Percentiles rank a stretch among this genome's conserved stretches.
These are phyloP conservation scores for Daldinia decipiens DNA, from an alignment of 495 filamentous ascomycete genomes.

Conservation along the genomic window DNA sequence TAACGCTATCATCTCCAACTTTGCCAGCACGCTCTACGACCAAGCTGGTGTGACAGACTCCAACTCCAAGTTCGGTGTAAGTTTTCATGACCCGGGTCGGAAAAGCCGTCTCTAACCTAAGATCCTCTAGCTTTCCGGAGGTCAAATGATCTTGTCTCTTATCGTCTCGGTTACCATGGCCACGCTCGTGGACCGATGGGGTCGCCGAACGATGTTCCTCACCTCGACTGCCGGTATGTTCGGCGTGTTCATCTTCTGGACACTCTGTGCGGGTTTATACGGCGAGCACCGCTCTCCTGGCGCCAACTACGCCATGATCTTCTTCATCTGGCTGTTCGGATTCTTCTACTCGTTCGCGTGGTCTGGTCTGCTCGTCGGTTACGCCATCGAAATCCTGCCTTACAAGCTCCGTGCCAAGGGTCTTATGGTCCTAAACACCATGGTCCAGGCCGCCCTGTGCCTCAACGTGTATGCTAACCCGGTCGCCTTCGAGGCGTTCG, in stretches of 20 bases:
- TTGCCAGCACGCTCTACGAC: conserved; percentile 65
- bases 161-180: conserved; percentile 65
- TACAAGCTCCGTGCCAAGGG: conserved; percentile 74
- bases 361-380: conserved; percentile 72
- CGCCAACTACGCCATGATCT: conserved; percentile 61
- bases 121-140: conserved; percentile 57
- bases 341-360: conserved; percentile 69
- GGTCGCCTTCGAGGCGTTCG: conserved; percentile 64
- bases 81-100: conserved; percentile 33
- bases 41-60: conserved; percentile 65
- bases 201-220: conserved; percentile 68
- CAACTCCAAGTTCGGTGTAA: conserved; percentile 59
- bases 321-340: conserved; percentile 66
- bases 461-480: conserved; percentile 71
- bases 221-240: conserved; percentile 69
- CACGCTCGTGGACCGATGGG: conserved; percentile 68
- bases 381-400: conserved; percentile 76
- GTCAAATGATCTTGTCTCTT: conserved; percentile 62
- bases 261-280: conserved; percentile 53
- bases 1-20: conserved; percentile 74
- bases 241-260: conserved; percentile 67
- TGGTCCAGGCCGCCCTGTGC: conserved; percentile 61
- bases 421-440: conserved; percentile 63
- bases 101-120: conserved; percentile 10
- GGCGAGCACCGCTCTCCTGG: conserved; percentile 52